A percentile compares a stretch with the other conserved stretches of the same genome.
Conservation (phyloP, 1,139 yeast genomes). For the Scheffersomyces titani region DNA sequence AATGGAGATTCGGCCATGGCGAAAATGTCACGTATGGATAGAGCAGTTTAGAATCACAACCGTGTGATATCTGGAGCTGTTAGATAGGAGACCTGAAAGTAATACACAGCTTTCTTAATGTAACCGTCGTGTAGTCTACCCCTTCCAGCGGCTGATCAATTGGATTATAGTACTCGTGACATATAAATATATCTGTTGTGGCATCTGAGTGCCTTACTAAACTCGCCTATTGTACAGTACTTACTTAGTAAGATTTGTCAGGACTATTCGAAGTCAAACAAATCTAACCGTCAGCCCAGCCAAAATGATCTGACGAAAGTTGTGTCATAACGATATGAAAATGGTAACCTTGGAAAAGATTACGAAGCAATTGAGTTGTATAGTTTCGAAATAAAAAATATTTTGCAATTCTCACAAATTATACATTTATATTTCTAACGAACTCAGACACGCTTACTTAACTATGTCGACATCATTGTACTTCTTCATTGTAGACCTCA, state of each 20-base stretch:
- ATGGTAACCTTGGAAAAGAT: neutral
- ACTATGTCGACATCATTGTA: neutral
- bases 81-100: neutral
- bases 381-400: neutral
- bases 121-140: no score
- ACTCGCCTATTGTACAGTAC: neutral
- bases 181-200: neutral
- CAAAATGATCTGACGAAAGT: neutral
- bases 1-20: slow-evolving; percentile 13
- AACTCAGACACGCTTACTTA: neutral
- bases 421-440: neutral
- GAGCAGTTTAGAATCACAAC: neutral
- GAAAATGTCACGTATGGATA: neutral
- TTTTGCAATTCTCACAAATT: neutral
- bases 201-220: neutral
- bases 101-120: neutral
- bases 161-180: neutral
- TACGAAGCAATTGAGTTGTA: neutral
- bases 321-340: neutral
- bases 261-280: neutral
- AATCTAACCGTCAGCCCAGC: neutral
- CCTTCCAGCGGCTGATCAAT: neutral
- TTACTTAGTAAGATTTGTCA: neutral
- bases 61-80: neutral
- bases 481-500: neutral